Evolutionary conservation across 768 basidiomycete genomes (phyloP), one percentile per base, ranked within the genome.

Genomic region (Pilatotrama ljubarskyi): DNA sequence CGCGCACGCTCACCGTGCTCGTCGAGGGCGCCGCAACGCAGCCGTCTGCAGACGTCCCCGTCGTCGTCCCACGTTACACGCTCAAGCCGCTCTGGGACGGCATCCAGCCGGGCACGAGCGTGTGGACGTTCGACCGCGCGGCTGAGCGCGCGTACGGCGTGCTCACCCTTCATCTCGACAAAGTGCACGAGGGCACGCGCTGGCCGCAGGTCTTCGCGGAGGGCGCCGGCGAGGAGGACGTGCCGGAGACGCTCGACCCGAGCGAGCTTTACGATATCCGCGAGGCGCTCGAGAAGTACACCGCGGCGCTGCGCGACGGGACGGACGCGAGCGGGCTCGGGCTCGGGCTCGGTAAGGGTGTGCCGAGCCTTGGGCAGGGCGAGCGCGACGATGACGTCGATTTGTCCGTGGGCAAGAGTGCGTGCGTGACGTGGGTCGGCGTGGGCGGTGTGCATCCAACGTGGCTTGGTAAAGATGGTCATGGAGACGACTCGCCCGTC

Each of bases 371-470:
- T 22, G 84, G 87, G 44, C 83, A 88, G 64, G 95, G 93, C 52
- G 96, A 98, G 75, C 81, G 91, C 72, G 96, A 98, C 71, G 90
- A 93, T 48, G 94, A 96, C 56, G 87, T 93, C 5, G 94, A 94
- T 68, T 76, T 83, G 6, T 79, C 83, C 3, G 82, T 91, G 5
- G 96, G 95, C 1, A 77, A 85, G 63, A 74, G 74, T 48, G 82
- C 82, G 25, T 81, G 79, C 47, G 68, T 90, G 15, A 91, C 89
- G 2, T 92, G 88, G 85, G 80, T 95, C 11, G 73, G 69, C 15
- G 75, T 72, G 36, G 78, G 83, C 59, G 86, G 85, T 14, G 65
- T 73, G 14, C 67, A 72, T 15, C 82, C 83, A 0, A 47, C 72
- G 24, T 83, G 80, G 82, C 69, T 61, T 29, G 69, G 58, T 6